Evolutionary conservation across 768 basidiomycete genomes (phyloP).

Genomic region (Amanita exitialis): DNA sequence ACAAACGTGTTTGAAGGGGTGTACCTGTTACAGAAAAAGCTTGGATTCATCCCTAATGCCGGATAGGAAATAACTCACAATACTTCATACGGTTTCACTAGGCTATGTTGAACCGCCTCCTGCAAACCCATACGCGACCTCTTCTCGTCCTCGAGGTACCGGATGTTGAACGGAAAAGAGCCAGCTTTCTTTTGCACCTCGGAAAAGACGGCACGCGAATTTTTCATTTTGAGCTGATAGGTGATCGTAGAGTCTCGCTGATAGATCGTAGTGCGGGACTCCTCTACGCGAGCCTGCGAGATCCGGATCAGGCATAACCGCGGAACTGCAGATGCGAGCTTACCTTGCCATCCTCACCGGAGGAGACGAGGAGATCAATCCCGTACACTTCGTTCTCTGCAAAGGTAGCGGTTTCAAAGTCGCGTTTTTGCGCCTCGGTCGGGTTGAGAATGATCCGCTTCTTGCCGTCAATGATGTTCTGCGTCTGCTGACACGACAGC

Average conservation of each 20-base stretch:
- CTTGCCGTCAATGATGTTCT: constrained; percentile 93
- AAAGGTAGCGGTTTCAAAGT: constrained; percentile 78
- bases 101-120: constrained; percentile 90
- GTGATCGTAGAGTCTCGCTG: constrained; percentile 80
- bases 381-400: constrained; percentile 94
- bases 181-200: constrained; percentile 98
- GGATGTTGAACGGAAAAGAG: constrained; percentile 95
- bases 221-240: constrained; percentile 97
- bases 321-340: constrained; percentile 10
- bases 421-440: constrained; percentile 71
- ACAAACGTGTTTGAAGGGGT: constrained; percentile 79
- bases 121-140: constrained; percentile 89
- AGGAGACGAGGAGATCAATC: constrained; percentile 83
- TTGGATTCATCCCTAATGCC: background rate
- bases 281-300: constrained; percentile 74
- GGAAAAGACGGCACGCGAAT: constrained; percentile 90
- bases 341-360: constrained; percentile 88
- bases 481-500: constrained; percentile 92
- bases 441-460: constrained; percentile 93
- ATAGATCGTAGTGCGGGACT: constrained; percentile 87
- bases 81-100: constrained; percentile 93
- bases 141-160: constrained; percentile 92
- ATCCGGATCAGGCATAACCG: constrained; percentile 1
- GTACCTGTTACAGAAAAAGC: constrained; percentile 36
- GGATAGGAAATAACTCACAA: constrained; percentile 42